A percentile compares a stretch with the other conserved stretches of the same genome.
phyloP scores from a whole-genome alignment of 2,329 filamentous ascomycete species.

The Exophiala mesophila region DNA sequence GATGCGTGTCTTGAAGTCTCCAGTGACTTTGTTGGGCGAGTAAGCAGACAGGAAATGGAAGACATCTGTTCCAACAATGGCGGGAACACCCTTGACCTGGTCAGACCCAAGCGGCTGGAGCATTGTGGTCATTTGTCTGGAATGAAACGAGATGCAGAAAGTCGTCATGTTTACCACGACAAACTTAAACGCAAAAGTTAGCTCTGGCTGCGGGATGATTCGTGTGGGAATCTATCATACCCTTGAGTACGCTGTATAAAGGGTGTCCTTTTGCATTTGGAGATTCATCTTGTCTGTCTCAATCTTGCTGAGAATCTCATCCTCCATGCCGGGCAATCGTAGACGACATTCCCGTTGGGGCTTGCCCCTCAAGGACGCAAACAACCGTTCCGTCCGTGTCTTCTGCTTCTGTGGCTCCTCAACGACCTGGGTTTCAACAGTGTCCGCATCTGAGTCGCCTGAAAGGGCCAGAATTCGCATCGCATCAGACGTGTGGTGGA shows the following conservation, averaged over 20 bases:
- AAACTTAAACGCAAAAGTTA: constrained; percentile 31
- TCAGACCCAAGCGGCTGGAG: constrained; percentile 30
- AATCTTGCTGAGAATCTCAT: constrained; percentile 35
- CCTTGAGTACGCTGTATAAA: constrained; percentile 44
- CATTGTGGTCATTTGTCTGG: constrained; percentile 44
- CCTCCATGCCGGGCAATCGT: constrained; percentile 40
- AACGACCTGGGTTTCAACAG: not conserved
- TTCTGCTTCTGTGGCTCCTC: constrained; percentile 25
- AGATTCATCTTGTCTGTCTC: constrained; percentile 32
- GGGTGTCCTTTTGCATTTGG: constrained; percentile 36
- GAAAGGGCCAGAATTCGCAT: constrained; percentile 44
- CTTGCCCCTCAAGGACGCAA: constrained; percentile 32
- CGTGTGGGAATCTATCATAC: too few species aligned
- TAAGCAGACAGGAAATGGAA: constrained; percentile 53
- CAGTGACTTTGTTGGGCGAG: constrained; percentile 38
- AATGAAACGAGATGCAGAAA: constrained; percentile 46
- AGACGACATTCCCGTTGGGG: constrained; percentile 8
- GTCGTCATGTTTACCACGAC: constrained; percentile 35
- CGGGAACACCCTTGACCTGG: constrained; percentile 29
- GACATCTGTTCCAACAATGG: constrained; percentile 44
- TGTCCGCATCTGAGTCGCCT: constrained; percentile 24
- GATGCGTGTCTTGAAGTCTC: constrained; percentile 44
- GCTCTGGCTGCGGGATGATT: too few species aligned
- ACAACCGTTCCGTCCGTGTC: constrained; percentile 29
- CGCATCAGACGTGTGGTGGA: constrained; percentile 49